phyloP scores from a whole-genome alignment of 192 early-diverging fungal species.

The Gamsiella multidivaricata region DNA sequence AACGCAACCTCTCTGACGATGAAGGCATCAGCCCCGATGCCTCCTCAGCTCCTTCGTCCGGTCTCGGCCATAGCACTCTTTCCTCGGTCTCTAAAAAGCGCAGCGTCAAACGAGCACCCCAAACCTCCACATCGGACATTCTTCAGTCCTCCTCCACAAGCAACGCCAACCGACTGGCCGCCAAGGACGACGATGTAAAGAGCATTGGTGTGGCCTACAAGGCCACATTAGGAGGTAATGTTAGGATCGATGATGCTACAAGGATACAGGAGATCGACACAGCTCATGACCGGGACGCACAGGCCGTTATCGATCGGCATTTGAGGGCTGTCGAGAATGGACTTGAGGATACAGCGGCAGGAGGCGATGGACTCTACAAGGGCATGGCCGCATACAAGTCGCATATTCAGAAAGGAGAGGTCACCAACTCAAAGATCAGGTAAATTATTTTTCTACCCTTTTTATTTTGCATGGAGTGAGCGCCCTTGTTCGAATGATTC shows the following conservation, averaged over 20 bases:
- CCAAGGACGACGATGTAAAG: slow-evolving; percentile 49
- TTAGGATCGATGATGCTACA: slow-evolving; percentile 44
- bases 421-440: slow-evolving; percentile 67
- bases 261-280: slow-evolving; percentile 53
- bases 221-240: slow-evolving; percentile 48
- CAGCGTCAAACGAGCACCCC: slow-evolving; percentile 35
- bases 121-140: slow-evolving; percentile 41
- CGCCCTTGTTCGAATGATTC: neutral
- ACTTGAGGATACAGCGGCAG: slow-evolving; percentile 37
- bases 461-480: neutral
- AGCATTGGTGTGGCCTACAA: slow-evolving; percentile 42
- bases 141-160: slow-evolving; percentile 59
- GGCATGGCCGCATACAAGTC: slow-evolving; percentile 75
- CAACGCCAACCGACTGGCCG: slow-evolving; percentile 50
- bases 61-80: slow-evolving; percentile 36
- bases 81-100: slow-evolving; percentile 60
- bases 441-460: slow-evolving; percentile 1
- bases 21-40: slow-evolving; percentile 45
- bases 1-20: slow-evolving; percentile 58
- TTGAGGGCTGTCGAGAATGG: slow-evolving; percentile 56
- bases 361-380: slow-evolving; percentile 70
- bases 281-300: slow-evolving; percentile 59
- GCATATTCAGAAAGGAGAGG: slow-evolving; percentile 68
- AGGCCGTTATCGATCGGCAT: slow-evolving; percentile 54
- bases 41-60: slow-evolving; percentile 54